These are phyloP conservation scores for Luffa aegyptiaca DNA, from an alignment of 306 rosid species.

Conservation along the genomic window DNA sequence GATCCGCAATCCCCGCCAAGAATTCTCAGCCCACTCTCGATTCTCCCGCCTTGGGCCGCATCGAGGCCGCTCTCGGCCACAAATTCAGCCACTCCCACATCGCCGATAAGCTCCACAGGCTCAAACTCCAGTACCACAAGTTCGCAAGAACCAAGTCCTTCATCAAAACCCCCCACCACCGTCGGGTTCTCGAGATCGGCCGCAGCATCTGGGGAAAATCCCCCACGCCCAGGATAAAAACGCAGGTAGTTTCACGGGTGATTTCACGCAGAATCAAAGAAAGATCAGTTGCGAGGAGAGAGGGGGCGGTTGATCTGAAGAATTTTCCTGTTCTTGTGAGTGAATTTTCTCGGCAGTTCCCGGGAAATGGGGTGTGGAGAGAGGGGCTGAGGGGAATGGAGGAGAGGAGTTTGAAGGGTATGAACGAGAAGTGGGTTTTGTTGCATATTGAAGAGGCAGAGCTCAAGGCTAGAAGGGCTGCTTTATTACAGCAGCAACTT, in stretches of 20 bases:
- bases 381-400: constrained; percentile 11
- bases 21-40: constrained; percentile 6
- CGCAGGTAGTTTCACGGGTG: background rate
- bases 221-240: background rate
- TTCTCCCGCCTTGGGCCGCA: constrained; percentile 5
- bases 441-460: constrained; percentile 16
- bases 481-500: background rate
- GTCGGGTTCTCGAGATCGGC: constrained; percentile 1
- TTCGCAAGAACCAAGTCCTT: constrained; percentile 18
- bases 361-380: constrained; percentile 11
- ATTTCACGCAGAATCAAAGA: background rate
- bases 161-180: constrained; percentile 16
- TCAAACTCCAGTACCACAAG: constrained; percentile 17
- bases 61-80: background rate
- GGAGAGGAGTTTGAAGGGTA: background rate
- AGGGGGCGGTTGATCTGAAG: background rate
- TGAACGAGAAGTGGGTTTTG: constrained; percentile 16
- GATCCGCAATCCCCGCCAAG: background rate
- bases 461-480: constrained; percentile 15
- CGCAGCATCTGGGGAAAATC: constrained; percentile 23
- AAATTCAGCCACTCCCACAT: constrained; percentile 17
- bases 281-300: background rate
- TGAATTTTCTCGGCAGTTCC: constrained; percentile 5
- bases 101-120: constrained; percentile 22
- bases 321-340: constrained; percentile 4